phyloP scores from a whole-genome alignment of 352 stramenopile genomes.

The Globisporangium cystogenes region DNA sequence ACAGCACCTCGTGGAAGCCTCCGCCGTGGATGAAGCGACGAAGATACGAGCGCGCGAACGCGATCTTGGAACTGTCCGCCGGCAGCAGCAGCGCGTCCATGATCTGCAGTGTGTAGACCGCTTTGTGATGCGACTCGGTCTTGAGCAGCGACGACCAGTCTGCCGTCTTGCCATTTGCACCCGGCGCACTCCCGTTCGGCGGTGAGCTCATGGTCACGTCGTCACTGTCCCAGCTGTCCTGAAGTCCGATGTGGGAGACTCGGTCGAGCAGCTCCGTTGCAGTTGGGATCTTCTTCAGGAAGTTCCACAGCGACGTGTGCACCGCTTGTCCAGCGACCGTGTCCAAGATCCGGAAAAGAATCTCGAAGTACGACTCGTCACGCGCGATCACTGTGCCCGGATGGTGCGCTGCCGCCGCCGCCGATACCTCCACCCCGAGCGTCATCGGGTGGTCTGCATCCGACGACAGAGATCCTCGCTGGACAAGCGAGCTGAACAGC shows the following conservation, averaged over 20 bases:
- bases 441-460: constrained; percentile 38
- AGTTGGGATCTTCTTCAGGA: constrained; percentile 82
- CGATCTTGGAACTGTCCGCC: constrained; percentile 47
- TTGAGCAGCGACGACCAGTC: constrained; percentile 69
- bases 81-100: constrained; percentile 80
- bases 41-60: constrained; percentile 63
- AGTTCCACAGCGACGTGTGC: constrained; percentile 69
- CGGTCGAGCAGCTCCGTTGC: constrained; percentile 57
- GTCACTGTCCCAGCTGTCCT: constrained; percentile 17
- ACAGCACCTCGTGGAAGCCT: constrained; percentile 78
- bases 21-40: constrained; percentile 65
- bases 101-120: constrained; percentile 86
- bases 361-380: constrained; percentile 72
- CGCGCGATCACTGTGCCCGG: constrained; percentile 61
- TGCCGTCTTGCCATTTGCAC: constrained; percentile 16
- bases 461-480: constrained; percentile 28
- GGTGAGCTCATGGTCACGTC: constrained; percentile 40
- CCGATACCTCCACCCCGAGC: constrained; percentile 1
- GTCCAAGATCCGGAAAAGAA: constrained; percentile 81
- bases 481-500: constrained; percentile 79
- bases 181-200: constrained; percentile 6
- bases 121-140: constrained; percentile 69
- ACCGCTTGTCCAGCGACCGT: constrained; percentile 49
- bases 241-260: constrained; percentile 48
- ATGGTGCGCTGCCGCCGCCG: constrained; percentile 22